A percentile compares a stretch with the other conserved stretches of the same genome.
These are phyloP conservation scores for Microcos paniculata DNA, from an alignment of 345 rosid species.

Conservation along the genomic window DNA sequence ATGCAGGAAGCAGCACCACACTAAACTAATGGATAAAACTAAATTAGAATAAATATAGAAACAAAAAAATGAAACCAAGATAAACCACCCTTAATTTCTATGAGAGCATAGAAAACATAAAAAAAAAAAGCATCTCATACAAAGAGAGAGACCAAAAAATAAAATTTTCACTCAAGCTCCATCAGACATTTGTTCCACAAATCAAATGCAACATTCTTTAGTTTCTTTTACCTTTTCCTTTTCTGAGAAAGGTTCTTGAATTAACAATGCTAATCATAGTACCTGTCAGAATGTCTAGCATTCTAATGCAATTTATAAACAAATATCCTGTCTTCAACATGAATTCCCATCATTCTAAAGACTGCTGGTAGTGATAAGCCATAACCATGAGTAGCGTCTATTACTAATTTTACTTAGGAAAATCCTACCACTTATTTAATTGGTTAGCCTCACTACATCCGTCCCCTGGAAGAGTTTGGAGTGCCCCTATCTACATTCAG, in stretches of 20 bases:
- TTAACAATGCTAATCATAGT: background rate
- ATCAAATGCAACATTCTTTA: background rate
- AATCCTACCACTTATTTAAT: background rate
- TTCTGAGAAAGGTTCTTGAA: background rate
- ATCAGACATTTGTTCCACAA: background rate
- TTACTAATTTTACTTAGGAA: background rate
- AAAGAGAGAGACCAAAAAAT: background rate
- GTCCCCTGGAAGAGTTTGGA: background rate
- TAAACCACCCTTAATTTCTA: background rate
- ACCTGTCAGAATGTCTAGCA: background rate
- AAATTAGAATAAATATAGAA: too few relatives aligned
- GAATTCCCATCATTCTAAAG: background rate
- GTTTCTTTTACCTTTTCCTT: background rate
- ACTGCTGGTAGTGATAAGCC: background rate
- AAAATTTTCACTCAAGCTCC: background rate
- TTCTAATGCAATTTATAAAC: background rate
- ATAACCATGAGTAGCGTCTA: background rate
- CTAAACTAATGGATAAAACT: too few relatives aligned
- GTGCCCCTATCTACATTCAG: background rate
- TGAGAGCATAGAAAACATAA: background rate
- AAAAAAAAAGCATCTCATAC: background rate
- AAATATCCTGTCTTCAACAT: background rate
- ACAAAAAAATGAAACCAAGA: too few relatives aligned
- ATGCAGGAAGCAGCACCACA: too few relatives aligned
- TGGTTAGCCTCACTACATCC: background rate